phyloP scores from a whole-genome alignment of 2,329 filamentous ascomycete species.

The Paraphaeosphaeria minitans region DNA sequence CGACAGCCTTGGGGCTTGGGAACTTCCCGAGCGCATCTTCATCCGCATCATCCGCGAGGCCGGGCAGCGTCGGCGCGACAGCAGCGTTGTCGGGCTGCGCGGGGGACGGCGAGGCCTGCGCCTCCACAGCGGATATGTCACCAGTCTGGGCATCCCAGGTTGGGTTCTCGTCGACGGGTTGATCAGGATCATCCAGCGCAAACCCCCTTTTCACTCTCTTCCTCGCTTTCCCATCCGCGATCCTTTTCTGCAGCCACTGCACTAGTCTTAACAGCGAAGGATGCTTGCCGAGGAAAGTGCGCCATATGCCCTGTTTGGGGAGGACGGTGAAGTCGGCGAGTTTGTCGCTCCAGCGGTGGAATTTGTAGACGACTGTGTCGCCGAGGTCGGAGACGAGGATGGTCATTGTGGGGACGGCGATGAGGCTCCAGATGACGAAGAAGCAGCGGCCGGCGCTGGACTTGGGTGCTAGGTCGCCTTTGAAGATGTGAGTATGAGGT shows the following conservation, averaged over 20 bases:
- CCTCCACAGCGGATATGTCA: slow-evolving; percentile 15
- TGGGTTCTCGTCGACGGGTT: slow-evolving; percentile 26
- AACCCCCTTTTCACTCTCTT: slow-evolving; percentile 57
- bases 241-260: slow-evolving; percentile 37
- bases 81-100: not conserved
- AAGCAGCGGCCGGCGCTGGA: slow-evolving; percentile 81
- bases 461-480: slow-evolving; percentile 66
- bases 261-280: slow-evolving; percentile 47
- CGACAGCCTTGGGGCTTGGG: slow-evolving; percentile 61
- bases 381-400: slow-evolving; percentile 68
- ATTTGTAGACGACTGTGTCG: slow-evolving; percentile 74
- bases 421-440: slow-evolving; percentile 90
- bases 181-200: slow-evolving; percentile 42
- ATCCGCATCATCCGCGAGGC: slow-evolving; percentile 47
- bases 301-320: slow-evolving; percentile 64
- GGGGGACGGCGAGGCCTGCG: slow-evolving; percentile 10
- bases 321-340: slow-evolving; percentile 70
- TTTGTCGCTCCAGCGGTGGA: slow-evolving; percentile 65
- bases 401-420: slow-evolving; percentile 87
- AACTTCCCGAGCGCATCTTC: slow-evolving; percentile 47
- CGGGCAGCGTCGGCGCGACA: slow-evolving; percentile 45
- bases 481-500: not conserved
- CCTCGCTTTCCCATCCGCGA: slow-evolving; percentile 40
- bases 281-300: slow-evolving; percentile 55
- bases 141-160: slow-evolving; percentile 3